Conservation (phyloP, 345 rosid genomes). For the Clarkia xantiana region DNA sequence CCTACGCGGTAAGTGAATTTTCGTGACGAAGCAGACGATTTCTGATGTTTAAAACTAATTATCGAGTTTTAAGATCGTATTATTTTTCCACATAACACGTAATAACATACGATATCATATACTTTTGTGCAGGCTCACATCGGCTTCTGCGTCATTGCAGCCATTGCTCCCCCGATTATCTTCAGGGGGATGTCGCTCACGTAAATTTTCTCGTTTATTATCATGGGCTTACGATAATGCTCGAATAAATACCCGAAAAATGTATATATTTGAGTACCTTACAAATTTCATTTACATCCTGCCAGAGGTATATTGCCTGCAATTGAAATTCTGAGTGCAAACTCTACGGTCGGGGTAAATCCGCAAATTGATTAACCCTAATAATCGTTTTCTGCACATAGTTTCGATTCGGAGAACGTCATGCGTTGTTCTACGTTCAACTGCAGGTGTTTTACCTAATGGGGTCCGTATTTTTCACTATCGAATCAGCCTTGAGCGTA, state of each 20-base stretch:
- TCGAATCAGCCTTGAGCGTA: constrained; percentile 75
- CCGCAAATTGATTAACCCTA: too few relatives aligned
- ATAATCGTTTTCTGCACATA: too few relatives aligned
- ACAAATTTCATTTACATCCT: too few relatives aligned
- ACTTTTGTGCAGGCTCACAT: constrained; percentile 59
- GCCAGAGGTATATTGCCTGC: too few relatives aligned
- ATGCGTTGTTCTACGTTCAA: background rate
- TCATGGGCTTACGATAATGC: too few relatives aligned
- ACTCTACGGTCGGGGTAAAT: too few relatives aligned
- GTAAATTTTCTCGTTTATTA: constrained; percentile 22
- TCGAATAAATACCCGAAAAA: too few relatives aligned
- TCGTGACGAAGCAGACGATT: background rate
- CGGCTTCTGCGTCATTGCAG: constrained; percentile 71
- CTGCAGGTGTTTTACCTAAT: constrained; percentile 77
- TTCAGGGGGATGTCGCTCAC: constrained; percentile 90
- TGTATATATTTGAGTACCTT: too few relatives aligned
- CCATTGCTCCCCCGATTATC: constrained; percentile 77
- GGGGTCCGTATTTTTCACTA: constrained; percentile 60
- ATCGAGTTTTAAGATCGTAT: too few relatives aligned
- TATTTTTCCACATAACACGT: too few relatives aligned
- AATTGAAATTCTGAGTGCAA: too few relatives aligned
- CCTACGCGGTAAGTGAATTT: constrained; percentile 41
- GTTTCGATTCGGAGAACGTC: background rate
- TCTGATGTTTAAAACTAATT: background rate
- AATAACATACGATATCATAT: background rate